These are phyloP conservation scores for Metarhizium brunneum DNA, from an alignment of 2,329 filamentous ascomycete genomes.

Conservation along the genomic window DNA sequence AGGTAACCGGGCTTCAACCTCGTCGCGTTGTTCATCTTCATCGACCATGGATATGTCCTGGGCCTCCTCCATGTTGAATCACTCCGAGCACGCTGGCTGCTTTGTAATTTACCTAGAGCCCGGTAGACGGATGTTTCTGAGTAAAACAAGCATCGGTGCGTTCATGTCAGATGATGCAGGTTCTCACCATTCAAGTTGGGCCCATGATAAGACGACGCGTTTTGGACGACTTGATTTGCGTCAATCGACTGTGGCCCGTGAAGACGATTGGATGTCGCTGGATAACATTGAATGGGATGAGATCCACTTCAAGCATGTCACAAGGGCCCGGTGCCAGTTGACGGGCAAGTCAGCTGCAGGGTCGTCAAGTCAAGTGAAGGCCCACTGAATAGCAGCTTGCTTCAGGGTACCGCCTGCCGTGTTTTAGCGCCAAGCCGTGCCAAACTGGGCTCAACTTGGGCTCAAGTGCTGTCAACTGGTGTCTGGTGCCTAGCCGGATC, in stretches of 20 bases:
- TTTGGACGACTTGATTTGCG: not conserved
- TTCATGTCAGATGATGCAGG: not conserved
- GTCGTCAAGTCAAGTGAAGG: not conserved
- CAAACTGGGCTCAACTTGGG: not conserved
- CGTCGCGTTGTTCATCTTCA: slow-evolving; percentile 8
- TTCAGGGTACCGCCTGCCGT: not conserved
- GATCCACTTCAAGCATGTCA: not conserved
- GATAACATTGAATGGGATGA: not conserved
- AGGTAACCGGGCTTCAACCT: slow-evolving; percentile 33
- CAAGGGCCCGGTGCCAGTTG: not conserved
- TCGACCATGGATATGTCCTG: slow-evolving; percentile 19
- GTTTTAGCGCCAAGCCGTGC: not conserved
- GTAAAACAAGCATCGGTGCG: not conserved
- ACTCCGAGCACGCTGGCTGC: too few relatives aligned
- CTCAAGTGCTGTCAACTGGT: not conserved
- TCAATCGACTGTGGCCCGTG: not conserved
- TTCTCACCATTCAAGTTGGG: not conserved
- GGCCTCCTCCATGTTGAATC: not conserved
- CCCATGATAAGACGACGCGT: not conserved
- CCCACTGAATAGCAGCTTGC: not conserved
- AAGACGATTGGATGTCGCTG: not conserved
- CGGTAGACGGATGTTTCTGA: not conserved
- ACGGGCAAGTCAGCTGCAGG: not conserved
- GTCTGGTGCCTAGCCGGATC: not conserved
- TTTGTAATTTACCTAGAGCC: not conserved